phyloP scores from a whole-genome alignment of 1,139 yeast genomes.

The Ogataea hybrid region DNA sequence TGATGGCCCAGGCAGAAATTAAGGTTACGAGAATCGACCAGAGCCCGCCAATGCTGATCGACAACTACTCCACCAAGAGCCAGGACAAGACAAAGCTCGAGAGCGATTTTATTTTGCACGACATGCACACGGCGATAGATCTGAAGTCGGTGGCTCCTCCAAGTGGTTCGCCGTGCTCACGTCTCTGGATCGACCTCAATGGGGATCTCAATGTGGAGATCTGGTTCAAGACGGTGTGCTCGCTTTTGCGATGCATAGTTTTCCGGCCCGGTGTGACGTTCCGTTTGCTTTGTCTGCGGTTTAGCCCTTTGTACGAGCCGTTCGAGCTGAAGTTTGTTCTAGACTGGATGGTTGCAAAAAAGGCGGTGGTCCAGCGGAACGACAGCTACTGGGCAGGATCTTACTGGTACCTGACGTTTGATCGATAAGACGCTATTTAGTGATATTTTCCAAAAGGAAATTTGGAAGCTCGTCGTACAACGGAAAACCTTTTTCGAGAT shows the following conservation, averaged over 20 bases:
- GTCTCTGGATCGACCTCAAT: constrained; percentile 67
- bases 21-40: constrained; percentile 54
- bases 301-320: constrained; percentile 43
- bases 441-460: constrained; percentile 22
- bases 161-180: constrained; percentile 58
- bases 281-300: constrained; percentile 34
- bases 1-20: constrained; percentile 39
- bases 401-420: constrained; percentile 45
- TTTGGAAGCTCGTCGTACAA: constrained; percentile 27
- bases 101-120: constrained; percentile 52
- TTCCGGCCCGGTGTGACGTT: constrained; percentile 65
- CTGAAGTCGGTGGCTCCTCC: constrained; percentile 43
- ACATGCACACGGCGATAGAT: constrained; percentile 8
- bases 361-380: constrained; percentile 39
- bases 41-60: constrained; percentile 40
- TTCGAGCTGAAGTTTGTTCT: constrained; percentile 51
- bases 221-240: constrained; percentile 57
- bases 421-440: constrained; percentile 10
- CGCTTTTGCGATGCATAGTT: constrained; percentile 50
- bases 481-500: constrained; percentile 26
- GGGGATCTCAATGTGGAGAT: constrained; percentile 57
- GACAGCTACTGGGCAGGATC: constrained; percentile 50
- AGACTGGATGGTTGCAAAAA: constrained; percentile 54
- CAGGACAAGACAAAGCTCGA: constrained; percentile 61
- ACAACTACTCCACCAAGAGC: constrained; percentile 61